Percentiles rank a stretch among this genome's conserved stretches.
Evolutionary conservation across 1,284 basidiomycete genomes (phyloP).

Genomic region (Microbotryomycetes sp.): DNA sequence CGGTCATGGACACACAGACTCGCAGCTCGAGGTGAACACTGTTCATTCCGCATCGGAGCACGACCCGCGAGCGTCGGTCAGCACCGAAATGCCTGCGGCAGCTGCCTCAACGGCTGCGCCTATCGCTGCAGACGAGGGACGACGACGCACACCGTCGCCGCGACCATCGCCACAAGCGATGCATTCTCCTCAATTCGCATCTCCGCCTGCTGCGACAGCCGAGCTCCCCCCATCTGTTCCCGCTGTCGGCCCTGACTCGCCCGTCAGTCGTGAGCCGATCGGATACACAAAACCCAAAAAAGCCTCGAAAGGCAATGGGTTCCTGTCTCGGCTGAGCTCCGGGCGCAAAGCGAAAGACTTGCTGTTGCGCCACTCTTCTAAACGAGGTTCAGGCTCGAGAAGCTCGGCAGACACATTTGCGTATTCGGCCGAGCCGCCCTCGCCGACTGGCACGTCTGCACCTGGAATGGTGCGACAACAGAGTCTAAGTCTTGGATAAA

Average conservation of each 20-base stretch:
- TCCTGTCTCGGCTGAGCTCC: neutral
- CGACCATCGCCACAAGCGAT: no score
- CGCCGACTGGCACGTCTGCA: neutral
- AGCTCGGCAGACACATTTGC: no score
- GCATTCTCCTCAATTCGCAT: no score
- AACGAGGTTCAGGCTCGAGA: no score
- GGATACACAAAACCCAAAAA: neutral
- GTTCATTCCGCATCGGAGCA: neutral
- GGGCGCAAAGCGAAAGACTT: neutral
- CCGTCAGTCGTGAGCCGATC: neutral
- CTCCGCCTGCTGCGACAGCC: no score
- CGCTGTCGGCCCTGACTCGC: neutral
- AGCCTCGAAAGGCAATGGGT: neutral
- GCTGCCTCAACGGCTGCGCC: neutral
- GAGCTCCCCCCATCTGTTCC: neutral
- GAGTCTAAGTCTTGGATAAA: no score
- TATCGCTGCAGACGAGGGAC: no score
- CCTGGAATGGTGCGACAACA: neutral
- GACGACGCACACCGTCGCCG: no score
- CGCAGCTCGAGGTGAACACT: neutral
- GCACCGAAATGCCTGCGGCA: neutral
- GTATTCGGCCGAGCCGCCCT: neutral
- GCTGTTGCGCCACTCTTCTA: no score
- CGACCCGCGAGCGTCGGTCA: neutral
- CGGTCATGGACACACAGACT: constrained; percentile 11